Evolutionary conservation across 106 monocot genomes (phyloP).

Genomic region (Apostasia ramifera): DNA sequence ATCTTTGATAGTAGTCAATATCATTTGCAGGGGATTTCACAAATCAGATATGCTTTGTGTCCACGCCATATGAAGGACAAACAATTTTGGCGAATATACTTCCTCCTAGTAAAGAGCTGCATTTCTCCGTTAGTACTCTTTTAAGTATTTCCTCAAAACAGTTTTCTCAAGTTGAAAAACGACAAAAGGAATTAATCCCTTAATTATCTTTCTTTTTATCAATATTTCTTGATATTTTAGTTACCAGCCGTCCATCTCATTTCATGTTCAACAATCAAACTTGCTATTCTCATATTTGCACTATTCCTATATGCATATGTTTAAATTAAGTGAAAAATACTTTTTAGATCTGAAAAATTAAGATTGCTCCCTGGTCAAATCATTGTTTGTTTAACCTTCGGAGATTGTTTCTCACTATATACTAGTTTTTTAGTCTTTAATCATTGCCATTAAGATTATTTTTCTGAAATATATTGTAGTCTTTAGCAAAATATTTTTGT

Average conservation of each 20-base stretch:
- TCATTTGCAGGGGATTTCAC: conserved; percentile 58
- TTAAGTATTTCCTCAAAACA: background rate
- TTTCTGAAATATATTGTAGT: too few species aligned
- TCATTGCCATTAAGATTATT: too few species aligned
- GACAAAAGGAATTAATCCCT: too few species aligned
- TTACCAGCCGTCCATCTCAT: background rate
- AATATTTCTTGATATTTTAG: background rate
- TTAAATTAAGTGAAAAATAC: too few species aligned
- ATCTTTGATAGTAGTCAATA: background rate
- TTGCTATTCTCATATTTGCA: too few species aligned
- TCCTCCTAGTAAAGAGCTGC: conserved; percentile 66
- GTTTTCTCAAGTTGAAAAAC: background rate
- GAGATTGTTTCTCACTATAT: too few species aligned
- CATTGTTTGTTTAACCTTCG: too few species aligned
- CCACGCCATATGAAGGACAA: conserved; percentile 74
- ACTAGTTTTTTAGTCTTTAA: too few species aligned
- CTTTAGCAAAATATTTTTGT: too few species aligned
- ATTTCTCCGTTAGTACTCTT: conserved; percentile 58
- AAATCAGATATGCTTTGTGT: conserved; percentile 62
- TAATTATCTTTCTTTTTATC: background rate
- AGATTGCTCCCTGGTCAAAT: too few species aligned
- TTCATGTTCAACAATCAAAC: background rate
- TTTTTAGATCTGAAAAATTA: too few species aligned
- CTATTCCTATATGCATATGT: too few species aligned
- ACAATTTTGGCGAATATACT: conserved; percentile 90